Percentiles rank a stretch among this genome's conserved stretches.
Conservation (phyloP, 208 protist genomes). For the Leishmania turanica region DNA sequence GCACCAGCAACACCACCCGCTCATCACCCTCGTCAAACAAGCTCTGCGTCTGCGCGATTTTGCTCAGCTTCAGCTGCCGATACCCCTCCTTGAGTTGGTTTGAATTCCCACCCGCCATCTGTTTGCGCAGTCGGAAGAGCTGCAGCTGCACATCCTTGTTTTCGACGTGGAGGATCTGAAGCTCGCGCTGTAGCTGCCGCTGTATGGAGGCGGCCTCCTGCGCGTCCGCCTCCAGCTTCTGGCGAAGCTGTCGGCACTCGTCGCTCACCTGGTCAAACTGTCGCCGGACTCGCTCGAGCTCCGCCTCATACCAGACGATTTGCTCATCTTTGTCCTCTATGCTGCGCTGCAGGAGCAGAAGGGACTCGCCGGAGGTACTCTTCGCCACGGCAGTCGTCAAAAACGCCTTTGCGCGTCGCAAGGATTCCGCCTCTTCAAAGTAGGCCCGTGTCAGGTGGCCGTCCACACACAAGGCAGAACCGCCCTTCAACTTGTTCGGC, state of each 20-base stretch:
- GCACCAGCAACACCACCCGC: constrained; percentile 67
- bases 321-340: constrained; percentile 57
- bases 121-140: constrained; percentile 84
- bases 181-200: constrained; percentile 48
- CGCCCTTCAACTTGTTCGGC: no score
- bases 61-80: constrained; percentile 68
- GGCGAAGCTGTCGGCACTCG: constrained; percentile 43
- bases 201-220: constrained; percentile 25
- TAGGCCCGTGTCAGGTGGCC: constrained; percentile 42
- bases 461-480: neutral
- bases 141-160: constrained; percentile 91
- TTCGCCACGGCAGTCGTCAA: constrained; percentile 55
- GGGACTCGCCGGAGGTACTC: constrained; percentile 55
- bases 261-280: constrained; percentile 69
- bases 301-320: constrained; percentile 64
- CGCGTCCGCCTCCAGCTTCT: constrained; percentile 41
- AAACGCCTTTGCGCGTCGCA: constrained; percentile 73
- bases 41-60: constrained; percentile 68
- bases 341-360: constrained; percentile 51
- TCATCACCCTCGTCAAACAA: constrained; percentile 89
- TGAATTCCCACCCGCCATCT: constrained; percentile 62
- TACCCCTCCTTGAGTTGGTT: constrained; percentile 75
- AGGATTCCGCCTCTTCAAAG: constrained; percentile 74
- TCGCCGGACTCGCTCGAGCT: constrained; percentile 64
- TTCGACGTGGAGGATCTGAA: constrained; percentile 73